Evolutionary conservation across 2,329 filamentous ascomycete genomes (phyloP).

Genomic region (Cladosporium sp.): DNA sequence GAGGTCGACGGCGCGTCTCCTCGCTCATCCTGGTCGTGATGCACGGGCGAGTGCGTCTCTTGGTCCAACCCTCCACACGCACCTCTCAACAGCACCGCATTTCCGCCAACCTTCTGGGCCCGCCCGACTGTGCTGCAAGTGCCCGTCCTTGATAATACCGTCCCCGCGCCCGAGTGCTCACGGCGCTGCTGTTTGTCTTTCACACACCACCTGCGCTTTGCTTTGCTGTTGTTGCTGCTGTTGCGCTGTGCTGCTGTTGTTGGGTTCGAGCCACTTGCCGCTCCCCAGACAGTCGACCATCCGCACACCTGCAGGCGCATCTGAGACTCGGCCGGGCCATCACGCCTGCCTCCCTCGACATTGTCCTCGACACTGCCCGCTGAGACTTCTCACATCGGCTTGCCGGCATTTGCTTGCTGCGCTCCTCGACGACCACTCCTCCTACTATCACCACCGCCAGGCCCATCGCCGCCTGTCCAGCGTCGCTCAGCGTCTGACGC

Average conservation of each 20-base stretch:
- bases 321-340: background rate
- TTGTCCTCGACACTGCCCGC: background rate
- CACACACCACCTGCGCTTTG: background rate
- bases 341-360: background rate
- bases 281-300: conserved; percentile 11
- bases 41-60: conserved; percentile 8
- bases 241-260: background rate
- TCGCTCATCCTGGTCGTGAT: conserved; percentile 4
- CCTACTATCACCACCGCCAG: conserved; percentile 15
- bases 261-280: conserved; percentile 5
- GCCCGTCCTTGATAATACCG: conserved; percentile 2
- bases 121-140: background rate
- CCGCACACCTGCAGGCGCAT: conserved; percentile 9
- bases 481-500: conserved; percentile 15
- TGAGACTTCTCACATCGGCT: conserved; percentile 12
- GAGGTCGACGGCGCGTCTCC: background rate
- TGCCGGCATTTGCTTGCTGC: conserved; percentile 37
- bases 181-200: conserved; percentile 6
- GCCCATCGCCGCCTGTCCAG: conserved; percentile 11
- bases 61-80: conserved; percentile 11
- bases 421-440: conserved; percentile 20
- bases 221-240: conserved; percentile 6
- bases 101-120: conserved; percentile 12
- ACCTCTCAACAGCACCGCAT: conserved; percentile 9
- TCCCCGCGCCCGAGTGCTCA: background rate